Evolutionary conservation across 306 rosid species (phyloP).

Genomic region (Ziziphus jujuba): DNA sequence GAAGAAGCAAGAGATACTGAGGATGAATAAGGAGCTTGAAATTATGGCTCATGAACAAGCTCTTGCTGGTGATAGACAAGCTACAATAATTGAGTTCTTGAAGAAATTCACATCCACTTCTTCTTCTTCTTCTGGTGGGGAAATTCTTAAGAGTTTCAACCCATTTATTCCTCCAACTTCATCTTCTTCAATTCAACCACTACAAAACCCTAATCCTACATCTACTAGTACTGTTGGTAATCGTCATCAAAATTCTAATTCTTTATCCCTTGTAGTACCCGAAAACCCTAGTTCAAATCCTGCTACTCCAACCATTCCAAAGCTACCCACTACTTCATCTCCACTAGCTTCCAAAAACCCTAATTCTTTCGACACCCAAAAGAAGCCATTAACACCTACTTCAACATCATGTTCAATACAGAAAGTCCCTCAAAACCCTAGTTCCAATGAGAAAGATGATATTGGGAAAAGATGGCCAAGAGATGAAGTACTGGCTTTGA

Average conservation of each 20-base stretch:
- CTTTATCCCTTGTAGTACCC: constrained; percentile 16
- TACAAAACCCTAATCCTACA: constrained; percentile 38
- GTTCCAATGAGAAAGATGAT: constrained; percentile 37
- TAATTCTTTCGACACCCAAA: constrained; percentile 18
- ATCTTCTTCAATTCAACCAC: constrained; percentile 14
- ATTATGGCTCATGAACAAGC: constrained; percentile 67
- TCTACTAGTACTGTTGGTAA: constrained; percentile 18
- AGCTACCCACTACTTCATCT: constrained; percentile 31
- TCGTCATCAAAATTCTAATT: constrained; percentile 20
- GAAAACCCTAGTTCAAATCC: constrained; percentile 57
- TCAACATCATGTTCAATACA: background rate
- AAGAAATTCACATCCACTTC: constrained; percentile 45
- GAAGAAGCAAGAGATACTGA: constrained; percentile 75
- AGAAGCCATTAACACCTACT: background rate
- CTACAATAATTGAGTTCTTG: constrained; percentile 58
- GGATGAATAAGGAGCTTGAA: constrained; percentile 75
- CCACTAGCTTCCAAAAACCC: constrained; percentile 29
- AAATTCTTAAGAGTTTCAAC: background rate
- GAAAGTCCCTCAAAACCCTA: constrained; percentile 20
- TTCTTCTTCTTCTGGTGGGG: constrained; percentile 10
- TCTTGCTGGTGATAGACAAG: constrained; percentile 61
- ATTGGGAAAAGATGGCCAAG: constrained; percentile 86
- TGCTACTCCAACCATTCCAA: constrained; percentile 13
- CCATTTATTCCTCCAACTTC: background rate
- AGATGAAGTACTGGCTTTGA: constrained; percentile 78